Base-by-base conservation (phyloP, 2,329 filamentous ascomycete species). In the Cercospora sp. region DNA sequence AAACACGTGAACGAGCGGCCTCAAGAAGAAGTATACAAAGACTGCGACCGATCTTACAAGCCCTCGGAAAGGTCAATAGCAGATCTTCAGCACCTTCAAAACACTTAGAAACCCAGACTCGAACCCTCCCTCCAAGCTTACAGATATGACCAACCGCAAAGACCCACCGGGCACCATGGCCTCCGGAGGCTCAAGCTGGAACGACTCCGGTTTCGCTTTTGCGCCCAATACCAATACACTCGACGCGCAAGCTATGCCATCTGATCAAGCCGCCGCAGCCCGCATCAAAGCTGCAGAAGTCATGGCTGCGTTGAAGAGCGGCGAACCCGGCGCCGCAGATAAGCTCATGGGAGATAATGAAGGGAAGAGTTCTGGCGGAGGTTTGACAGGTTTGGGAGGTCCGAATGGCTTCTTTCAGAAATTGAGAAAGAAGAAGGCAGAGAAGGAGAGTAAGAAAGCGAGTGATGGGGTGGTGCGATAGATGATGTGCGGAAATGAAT, bases 231-330 rank as follows among this genome's bases (percentile, higher is more conserved):
- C 73, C 31, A 71, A 74, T 48, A 70, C 68, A 13, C 69, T 74
- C 55, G 68, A 75, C 60, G 39, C 36, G 5, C 31, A 70, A 28
- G 63, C 60, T 48, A 76, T 76, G 74, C 70, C 74, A 3, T 72
- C 70, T 13, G 64, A 72, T 10, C 64, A 72, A 63, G 74, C 74
- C 1, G 70, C 70, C 28, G 68, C 69, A 8, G 75, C 75, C 5
- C 66, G 75, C 26, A 63, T 64, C 3, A 71, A 69, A 51, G 63
- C 71, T 12, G 70, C 68, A 5, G 70, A 72, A 58, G 65, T 75
- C 66, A 76, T 75, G 71, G 72, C 68, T 16, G 72, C 73, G 13
- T 48, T 75, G 59, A 73, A 68, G 61, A 71, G 67, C n/a, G 72
- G 72, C 45, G 71, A 75, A 31, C 67, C 67, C 5, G 73, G 73